Evolutionary conservation across 1,284 basidiomycete species (phyloP), one percentile per base, ranked within the genome.

Genomic region (Austroboletus novae-zelandiae): DNA sequence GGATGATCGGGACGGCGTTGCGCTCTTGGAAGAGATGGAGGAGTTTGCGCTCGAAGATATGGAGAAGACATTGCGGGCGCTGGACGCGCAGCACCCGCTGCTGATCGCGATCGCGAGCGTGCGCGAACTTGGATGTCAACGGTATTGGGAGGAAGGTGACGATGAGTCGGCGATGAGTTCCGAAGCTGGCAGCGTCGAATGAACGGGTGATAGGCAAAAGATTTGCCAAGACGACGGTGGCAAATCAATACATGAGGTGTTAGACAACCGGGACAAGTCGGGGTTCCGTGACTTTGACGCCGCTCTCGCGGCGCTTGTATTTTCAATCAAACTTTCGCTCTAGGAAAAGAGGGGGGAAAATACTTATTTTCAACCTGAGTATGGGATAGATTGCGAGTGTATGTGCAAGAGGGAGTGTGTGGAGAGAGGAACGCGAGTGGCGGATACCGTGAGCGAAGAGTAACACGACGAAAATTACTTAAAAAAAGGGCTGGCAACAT

Each of bases 11-110:
- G 70, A 71, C 25, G 71, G 71, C 13, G 57, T 75, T 6, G 78
- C 78, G 56, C 18, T 67, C 17, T 45, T 70, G 39, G 74, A 77
- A 32, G 84, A 90, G 57, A 74, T 75, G 57, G 86, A 89, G 55
- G 86, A 87, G 57, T 71, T 89, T 60, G 77, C 78, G 63, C 64
- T 90, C 35, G 86, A 90, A 66, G 88, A 90, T 62, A 86, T 91
- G 80, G 75, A 69, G 32, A 82, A 79, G 72, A 71, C 83, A 64
- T 59, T 89, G 43, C 57, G 62, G 44, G 57, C 73, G 55, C 71
- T 89, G 49, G 83, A 88, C 57, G 55, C 66, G 15, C 75, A 74
- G 40, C 84, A 89, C 65, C 74, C 78, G 34, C 58, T 91, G 53
- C 61, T 89, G 45, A 74, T 90, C 41, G 86, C 86, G 0, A 73